Percentiles rank a stretch among this genome's conserved stretches.
Evolutionary conservation across 768 basidiomycete species (phyloP).

Genomic region (Tubosaeta brunneosetosa): DNA sequence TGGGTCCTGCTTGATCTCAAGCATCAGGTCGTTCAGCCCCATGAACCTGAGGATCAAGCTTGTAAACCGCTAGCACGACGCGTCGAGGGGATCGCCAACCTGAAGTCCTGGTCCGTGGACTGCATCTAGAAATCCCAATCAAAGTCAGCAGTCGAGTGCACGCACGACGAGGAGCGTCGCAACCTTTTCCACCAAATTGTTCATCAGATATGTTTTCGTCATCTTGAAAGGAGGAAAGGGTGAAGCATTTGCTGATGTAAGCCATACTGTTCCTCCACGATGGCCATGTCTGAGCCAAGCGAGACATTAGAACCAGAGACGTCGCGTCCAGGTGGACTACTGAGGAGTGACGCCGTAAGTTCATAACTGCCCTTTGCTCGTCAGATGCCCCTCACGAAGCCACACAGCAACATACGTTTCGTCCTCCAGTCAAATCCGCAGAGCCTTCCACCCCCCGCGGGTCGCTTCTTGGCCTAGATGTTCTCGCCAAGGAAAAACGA

Average conservation of each 20-base stretch:
- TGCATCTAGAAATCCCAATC: conserved; percentile 57
- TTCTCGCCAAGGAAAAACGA: conserved; percentile 84
- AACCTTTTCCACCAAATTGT: conserved; percentile 79
- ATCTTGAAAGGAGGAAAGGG: conserved; percentile 37
- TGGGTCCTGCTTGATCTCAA: conserved; percentile 78
- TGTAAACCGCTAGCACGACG: conserved; percentile 14
- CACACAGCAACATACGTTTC: conserved; percentile 73
- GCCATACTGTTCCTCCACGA: background rate
- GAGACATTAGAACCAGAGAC: conserved; percentile 84
- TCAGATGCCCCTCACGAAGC: conserved; percentile 1
- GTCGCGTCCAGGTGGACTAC: conserved; percentile 70
- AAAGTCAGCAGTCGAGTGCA: conserved; percentile 1
- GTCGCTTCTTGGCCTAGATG: conserved; percentile 84
- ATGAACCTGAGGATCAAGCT: conserved; percentile 64
- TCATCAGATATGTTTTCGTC: conserved; percentile 86
- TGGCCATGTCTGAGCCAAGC: background rate
- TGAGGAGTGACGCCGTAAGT: conserved; percentile 59
- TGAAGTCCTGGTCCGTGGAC: conserved; percentile 86
- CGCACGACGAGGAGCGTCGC: background rate
- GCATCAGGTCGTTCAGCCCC: conserved; percentile 93
- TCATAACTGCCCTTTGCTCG: background rate
- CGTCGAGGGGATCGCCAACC: conserved; percentile 41
- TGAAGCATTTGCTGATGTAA: no score
- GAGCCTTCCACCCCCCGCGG: conserved; percentile 74
- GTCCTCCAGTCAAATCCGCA: conserved; percentile 53